These are phyloP conservation scores for Colletotrichum sp. DNA, from an alignment of 2,329 filamentous ascomycete genomes.

Conservation along the genomic window DNA sequence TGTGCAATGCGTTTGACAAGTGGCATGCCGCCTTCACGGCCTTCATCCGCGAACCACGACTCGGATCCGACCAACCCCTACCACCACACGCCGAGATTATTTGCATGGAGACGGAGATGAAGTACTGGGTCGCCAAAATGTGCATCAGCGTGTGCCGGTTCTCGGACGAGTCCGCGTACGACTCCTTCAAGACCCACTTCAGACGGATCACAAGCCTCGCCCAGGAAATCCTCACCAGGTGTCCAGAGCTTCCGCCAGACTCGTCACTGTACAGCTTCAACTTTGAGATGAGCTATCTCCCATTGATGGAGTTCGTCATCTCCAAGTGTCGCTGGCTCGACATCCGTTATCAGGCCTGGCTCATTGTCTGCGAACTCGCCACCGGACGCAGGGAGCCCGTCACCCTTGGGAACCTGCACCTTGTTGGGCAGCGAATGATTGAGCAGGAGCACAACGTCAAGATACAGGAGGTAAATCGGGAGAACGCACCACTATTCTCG, in stretches of 20 bases:
- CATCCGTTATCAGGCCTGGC: slow-evolving; percentile 10
- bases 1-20: slow-evolving; percentile 2
- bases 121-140: slow-evolving; percentile 12
- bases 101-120: slow-evolving; percentile 13
- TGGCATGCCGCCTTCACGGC: slow-evolving; percentile 13
- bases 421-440: not conserved
- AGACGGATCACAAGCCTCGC: not conserved
- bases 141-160: slow-evolving; percentile 15
- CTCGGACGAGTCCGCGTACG: slow-evolving; percentile 12
- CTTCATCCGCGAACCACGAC: not conserved
- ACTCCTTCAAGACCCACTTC: slow-evolving; percentile 5
- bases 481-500: slow-evolving; percentile 9
- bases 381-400: not conserved
- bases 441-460: slow-evolving; percentile 12
- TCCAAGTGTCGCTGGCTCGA: slow-evolving; percentile 19
- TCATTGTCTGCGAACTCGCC: slow-evolving; percentile 1
- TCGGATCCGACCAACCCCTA: not conserved
- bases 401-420: not conserved
- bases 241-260: not conserved
- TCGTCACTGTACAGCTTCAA: not conserved
- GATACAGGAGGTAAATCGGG: not conserved
- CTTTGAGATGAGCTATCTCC: slow-evolving; percentile 12
- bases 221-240: not conserved
- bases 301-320: slow-evolving; percentile 12
- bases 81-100: slow-evolving; percentile 2